Evolutionary conservation across 805 yeast genomes (phyloP).

Genomic region (Wickerhamiella australiensis): DNA sequence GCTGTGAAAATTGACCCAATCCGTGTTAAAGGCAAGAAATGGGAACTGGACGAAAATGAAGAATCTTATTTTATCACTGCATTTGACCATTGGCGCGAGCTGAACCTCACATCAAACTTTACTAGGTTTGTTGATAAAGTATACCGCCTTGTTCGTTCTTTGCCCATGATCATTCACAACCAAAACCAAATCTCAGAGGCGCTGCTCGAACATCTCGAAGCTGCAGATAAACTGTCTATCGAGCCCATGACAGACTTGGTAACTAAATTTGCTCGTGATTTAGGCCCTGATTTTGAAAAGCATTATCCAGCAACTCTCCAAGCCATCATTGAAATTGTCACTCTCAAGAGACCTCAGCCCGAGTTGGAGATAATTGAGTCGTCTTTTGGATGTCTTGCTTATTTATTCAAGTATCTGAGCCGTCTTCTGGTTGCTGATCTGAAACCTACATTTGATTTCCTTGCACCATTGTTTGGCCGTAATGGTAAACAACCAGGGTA

Average conservation of each 20-base stretch:
- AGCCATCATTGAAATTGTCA: slow-evolving; percentile 40
- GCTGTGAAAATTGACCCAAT: slow-evolving; percentile 69
- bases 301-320: slow-evolving; percentile 46
- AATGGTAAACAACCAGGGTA: slow-evolving; percentile 36
- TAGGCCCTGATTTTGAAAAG: slow-evolving; percentile 79
- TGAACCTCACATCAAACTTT: slow-evolving; percentile 64
- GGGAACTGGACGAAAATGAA: slow-evolving; percentile 18
- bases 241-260: slow-evolving; percentile 73
- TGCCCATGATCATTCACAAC: slow-evolving; percentile 73
- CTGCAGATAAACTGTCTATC: slow-evolving; percentile 55
- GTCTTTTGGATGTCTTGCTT: slow-evolving; percentile 75
- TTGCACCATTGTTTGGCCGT: slow-evolving; percentile 50
- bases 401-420: slow-evolving; percentile 76
- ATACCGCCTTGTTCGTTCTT: slow-evolving; percentile 45
- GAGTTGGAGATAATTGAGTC: slow-evolving; percentile 57
- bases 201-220: slow-evolving; percentile 36
- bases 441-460: slow-evolving; percentile 51
- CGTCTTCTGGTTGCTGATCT: slow-evolving; percentile 50
- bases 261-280: slow-evolving; percentile 79
- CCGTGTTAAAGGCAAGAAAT: slow-evolving; percentile 25
- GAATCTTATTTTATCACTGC: slow-evolving; percentile 70
- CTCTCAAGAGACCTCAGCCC: slow-evolving; percentile 16
- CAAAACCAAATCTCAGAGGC: slow-evolving; percentile 46
- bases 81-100: slow-evolving; percentile 76
- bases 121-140: slow-evolving; percentile 48